Evolutionary conservation across 768 basidiomycete species (phyloP), one percentile per base, ranked within the genome.

Genomic region (Rhizopogon rudus): DNA sequence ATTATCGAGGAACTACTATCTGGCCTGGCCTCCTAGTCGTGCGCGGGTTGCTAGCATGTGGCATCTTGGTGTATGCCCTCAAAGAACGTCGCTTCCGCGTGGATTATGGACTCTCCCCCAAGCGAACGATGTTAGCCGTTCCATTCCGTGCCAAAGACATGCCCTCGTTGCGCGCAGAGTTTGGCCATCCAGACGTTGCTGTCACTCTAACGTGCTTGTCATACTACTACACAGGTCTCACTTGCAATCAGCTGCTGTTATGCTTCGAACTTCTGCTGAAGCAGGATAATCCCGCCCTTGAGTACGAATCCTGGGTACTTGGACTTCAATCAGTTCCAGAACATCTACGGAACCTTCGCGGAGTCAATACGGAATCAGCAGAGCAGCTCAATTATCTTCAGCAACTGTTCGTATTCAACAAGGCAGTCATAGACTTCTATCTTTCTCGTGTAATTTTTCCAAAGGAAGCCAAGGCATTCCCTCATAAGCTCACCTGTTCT

Each of bases 61-160:
- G 70, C 0, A 69, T 74, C 14, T 59, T 74, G 2, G 35, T 66
- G 13, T 67, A 65, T 44, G 65, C 60, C 5, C 58, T 74, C 25
- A 64, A 43, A 41, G 72, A 74, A 2, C 70, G 69, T 20, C 62
- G 51, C 12, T 35, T 35, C 13, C 53, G 73, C 2, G 74, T 75
- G 9, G 68, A 75, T 52, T 75, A 69, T 58, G 73, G 73, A 5
- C 68, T 70, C 29, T 63, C 71, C 39, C 64, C 58, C 6, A 5
- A 39, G n/a, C 68, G 73, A 13, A 73, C 73, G 0, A 59, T 64
- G 60, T 61, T 74, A 7, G 73, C 73, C 0, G 74, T 74, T 0
- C 73, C 73, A 0, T 74, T 73, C 22, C 61, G 72, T 6, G 74
- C 73, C 0, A 74, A 71, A 51, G 73, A 75, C 33, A 60, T 71